Evolutionary conservation across 2,329 filamentous ascomycete genomes (phyloP), one percentile per base, ranked within the genome.

Genomic region (Botrytis paeoniae): DNA sequence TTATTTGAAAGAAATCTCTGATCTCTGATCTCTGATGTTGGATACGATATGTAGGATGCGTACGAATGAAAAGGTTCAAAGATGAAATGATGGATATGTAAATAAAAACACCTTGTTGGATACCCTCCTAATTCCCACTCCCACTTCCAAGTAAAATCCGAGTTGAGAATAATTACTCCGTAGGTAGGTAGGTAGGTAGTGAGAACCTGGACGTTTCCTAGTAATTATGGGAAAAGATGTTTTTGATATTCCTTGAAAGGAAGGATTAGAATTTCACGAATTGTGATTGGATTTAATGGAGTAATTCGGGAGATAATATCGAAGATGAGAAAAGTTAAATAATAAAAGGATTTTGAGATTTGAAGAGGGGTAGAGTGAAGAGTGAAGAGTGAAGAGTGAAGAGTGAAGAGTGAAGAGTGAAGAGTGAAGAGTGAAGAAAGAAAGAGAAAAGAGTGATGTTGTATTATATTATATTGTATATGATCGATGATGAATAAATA

Each of bases 41-140:
- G 2, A n/a, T 51, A n/a, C 8, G 48, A 14, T 6, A 6, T 10
- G 12, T 14, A n/a, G 0, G 25, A 51, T 51, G 25, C 25, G 48
- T 51, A 10, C 25, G 22, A 39, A 61, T 61, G 16, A 45, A 48
- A 64, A 64, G 48, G 12, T n/a, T n/a, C 25, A 14, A 14, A n/a
- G 25, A 61, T 39, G 25, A 48, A 48, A 48, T 35, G 29, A 61
- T n/a, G 25, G 32, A 45, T 14, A 18, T 20, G 62, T 48, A 14
- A 48, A 48, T 16, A 16, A 41, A 69, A 60, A 37, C 35, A 69
- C 66, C 66, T 69, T 69, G 66, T 32, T 69, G 66, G 66, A 59
- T 69, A 69, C 29, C 29, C 35, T 4, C 4, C 45, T 4, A 25
- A 51, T 25, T 51, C 22, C 45, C 22, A 45, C 43, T 45, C 12